Evolutionary conservation across 352 stramenopile species (phyloP), one percentile per base, ranked within the genome.

Genomic region (Chrysophaeum taylorii): DNA sequence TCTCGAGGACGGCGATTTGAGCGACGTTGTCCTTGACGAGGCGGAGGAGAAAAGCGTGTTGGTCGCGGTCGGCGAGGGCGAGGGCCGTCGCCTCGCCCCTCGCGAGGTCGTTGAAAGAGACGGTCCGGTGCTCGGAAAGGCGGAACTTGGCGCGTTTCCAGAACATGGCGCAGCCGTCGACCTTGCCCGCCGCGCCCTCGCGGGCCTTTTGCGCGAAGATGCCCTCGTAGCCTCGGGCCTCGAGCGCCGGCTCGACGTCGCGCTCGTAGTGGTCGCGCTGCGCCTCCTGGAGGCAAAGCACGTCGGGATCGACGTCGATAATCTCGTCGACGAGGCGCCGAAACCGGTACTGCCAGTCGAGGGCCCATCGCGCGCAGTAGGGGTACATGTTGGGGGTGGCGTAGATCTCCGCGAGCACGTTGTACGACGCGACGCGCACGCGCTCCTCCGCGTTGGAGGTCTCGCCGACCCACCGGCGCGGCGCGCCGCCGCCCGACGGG

Each of bases 131-230:
- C 70, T 88, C 83, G 21, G 85, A 72, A 18, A 92, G 64, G 69
- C 82, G 77, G 77, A 90, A 96, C 74, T 91, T 89, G 35, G 85
- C 90, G 33, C 89, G 80, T 74, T 96, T 94, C 92, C 96, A 99
- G 74, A 99, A 98, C 2, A 97, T 81, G 4, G 95, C 94, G 79
- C 94, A 99, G 31, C 95, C 95, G 73, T 99, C 95, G 16, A 92
- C 83, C 79, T 98, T 98, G 54, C 94, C 94, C 63, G 94, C 90
- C 39, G 96, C 75, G 23, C 94, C 94, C 71, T 98, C 91, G 35
- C 94, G 85, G 14, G 93, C 97, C 81, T 99, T 99, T 78, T 97
- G 92, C 74, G 98, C 92, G 79, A 96, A 99, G 70, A 96, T 89
- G 50, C 93, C 93, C 76, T 98, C 92, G 72, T 97, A 99, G 0